phyloP scores from a whole-genome alignment of 1,139 yeast genomes.

The Yarrowia galli region DNA sequence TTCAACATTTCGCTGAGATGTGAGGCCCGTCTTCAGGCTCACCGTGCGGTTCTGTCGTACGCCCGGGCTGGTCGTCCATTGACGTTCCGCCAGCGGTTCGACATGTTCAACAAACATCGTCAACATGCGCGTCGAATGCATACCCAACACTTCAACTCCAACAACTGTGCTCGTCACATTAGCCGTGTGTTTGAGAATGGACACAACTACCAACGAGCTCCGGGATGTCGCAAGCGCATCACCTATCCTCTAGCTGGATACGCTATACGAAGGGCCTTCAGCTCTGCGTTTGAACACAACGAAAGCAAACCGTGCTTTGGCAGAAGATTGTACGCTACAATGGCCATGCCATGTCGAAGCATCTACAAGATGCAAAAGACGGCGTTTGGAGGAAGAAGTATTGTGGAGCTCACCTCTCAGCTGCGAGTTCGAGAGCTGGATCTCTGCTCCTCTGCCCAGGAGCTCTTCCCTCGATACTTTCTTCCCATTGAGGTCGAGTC shows the following conservation, averaged over 20 bases:
- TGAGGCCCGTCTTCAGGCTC: constrained; percentile 30
- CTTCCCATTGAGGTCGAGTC: constrained; percentile 26
- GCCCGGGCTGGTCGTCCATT: constrained; percentile 18
- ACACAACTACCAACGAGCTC: constrained; percentile 25
- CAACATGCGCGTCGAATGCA: constrained; percentile 20
- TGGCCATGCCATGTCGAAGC: constrained; percentile 30
- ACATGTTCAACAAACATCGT: constrained; percentile 18
- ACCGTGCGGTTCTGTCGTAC: constrained; percentile 1
- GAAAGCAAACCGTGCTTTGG: neutral
- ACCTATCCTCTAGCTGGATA: constrained; percentile 21
- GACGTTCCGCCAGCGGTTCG: constrained; percentile 23
- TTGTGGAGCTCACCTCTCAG: constrained; percentile 18
- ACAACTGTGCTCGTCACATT: constrained; percentile 19
- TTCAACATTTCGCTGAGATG: constrained; percentile 17
- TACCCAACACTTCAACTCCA: constrained; percentile 22
- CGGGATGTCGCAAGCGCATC: constrained; percentile 5
- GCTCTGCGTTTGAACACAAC: neutral
- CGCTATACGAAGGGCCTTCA: neutral
- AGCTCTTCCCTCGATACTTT: constrained; percentile 5
- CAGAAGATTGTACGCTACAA: constrained; percentile 20
- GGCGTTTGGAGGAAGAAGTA: constrained; percentile 15
- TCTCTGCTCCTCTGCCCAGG: constrained; percentile 4
- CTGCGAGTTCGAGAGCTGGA: constrained; percentile 21
- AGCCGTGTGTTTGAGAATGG: constrained; percentile 17
- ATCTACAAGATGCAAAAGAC: constrained; percentile 11